Base-by-base conservation (phyloP, 2,329 filamentous ascomycete genomes). In the Trichoderma sp. region DNA sequence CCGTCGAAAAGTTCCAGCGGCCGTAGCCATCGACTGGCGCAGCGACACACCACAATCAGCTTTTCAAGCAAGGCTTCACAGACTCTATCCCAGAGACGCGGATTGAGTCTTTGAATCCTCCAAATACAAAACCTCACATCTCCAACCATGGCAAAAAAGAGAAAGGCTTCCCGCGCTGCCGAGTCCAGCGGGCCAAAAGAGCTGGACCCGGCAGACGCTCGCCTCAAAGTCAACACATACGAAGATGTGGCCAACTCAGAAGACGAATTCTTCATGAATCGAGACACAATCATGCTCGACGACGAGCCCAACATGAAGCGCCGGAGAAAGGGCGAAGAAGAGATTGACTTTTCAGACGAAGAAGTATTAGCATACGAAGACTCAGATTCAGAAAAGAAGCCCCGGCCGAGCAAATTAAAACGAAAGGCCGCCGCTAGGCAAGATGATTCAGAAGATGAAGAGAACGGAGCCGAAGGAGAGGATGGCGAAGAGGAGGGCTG, bases 171-270 rank as follows among this genome's bases (percentile, higher is more conserved):
- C 27, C 87, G 88, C 77, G 79, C 81, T 69, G 79, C 85, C 38
- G 85, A 83, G 76, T 84, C 87, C 24, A 85, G 84, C 9, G 89
- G 89, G 3, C 89, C 90, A 4, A 87, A 86, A 76, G 90, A 91
- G 41, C 81, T 90, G 76, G 85, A 92, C 80, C 81, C 86, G 65
- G 84, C 86, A 38, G 91, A 92, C 77, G 90, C 92, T 45, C 91
- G 91, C 71, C 88, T 95, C 18, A 88, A 88, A 27, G 86, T 92
- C 80, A 87, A 84, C 64, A 92, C 90, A 3, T 96, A 90, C 83
- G 92, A 96, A 84, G 95, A 97, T 84, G 93, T 99, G 79, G 94
- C 95, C 78, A 93, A 98, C 83, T 97, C 95, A 1, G 95, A 98
- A 83, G 97, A 99, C 83, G 95, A 98, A 82, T 97, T 98, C 83